phyloP scores from a whole-genome alignment of 306 rosid genomes.

The Pachyrhizus erosus region DNA sequence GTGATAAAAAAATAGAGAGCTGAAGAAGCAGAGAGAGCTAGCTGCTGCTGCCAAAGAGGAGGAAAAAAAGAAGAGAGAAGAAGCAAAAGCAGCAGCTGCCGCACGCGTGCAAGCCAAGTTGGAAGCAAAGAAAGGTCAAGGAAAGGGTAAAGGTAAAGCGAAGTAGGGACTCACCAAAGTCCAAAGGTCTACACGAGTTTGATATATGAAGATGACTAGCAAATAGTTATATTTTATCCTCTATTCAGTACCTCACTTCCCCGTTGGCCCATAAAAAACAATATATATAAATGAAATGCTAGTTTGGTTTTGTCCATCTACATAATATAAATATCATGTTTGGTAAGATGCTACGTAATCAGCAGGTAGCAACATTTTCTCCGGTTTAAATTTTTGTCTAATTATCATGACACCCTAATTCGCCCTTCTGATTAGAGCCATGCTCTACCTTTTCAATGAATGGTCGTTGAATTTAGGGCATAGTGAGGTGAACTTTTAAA shows the following conservation, averaged over 20 bases:
- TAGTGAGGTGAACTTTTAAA: too few species aligned
- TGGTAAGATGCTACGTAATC: not conserved
- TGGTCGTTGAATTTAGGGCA: not conserved
- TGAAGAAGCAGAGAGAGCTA: conserved; percentile 93
- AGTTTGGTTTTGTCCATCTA: not conserved
- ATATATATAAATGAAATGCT: not conserved
- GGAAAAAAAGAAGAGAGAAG: conserved; percentile 88
- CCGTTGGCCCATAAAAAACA: not conserved
- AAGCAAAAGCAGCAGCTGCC: conserved; percentile 92
- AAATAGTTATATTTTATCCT: not conserved
- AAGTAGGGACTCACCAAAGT: conserved; percentile 52
- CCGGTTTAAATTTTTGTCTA: too few species aligned
- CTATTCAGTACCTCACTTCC: not conserved
- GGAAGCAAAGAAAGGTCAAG: conserved; percentile 85
- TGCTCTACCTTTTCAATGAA: not conserved
- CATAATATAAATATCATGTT: not conserved
- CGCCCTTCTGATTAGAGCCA: too few species aligned
- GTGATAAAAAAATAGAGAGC: conserved; percentile 60
- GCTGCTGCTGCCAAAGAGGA: conserved; percentile 90
- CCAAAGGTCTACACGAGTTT: not conserved
- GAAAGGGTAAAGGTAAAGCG: conserved; percentile 90
- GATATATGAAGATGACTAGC: not conserved
- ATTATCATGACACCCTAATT: not conserved
- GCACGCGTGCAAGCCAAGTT: conserved; percentile 94
- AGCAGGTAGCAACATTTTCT: not conserved